Conservation (phyloP, 2,329 filamentous ascomycete genomes). For the Tolypocladium capitatum region DNA sequence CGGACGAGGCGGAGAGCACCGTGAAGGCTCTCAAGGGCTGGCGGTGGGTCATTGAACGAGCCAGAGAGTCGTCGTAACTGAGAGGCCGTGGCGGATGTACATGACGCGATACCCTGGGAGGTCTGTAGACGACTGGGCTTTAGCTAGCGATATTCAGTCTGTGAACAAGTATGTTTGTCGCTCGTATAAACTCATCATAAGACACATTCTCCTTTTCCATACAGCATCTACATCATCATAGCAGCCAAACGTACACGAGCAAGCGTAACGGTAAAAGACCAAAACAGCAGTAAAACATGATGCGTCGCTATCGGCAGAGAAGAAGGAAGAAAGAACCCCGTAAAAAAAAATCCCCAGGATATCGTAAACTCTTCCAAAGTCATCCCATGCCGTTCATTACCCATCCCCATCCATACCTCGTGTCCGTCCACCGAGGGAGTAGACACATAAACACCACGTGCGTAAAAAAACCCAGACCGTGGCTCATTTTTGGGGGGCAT, state of each 20-base stretch:
- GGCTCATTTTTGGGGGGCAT: no score
- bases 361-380: background rate
- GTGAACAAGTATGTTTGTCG: background rate
- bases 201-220: background rate
- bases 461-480: background rate
- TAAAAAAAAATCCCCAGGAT: background rate
- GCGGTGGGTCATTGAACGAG: constrained; percentile 9
- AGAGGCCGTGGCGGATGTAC: background rate
- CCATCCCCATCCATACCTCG: background rate
- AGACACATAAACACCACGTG: background rate
- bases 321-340: background rate
- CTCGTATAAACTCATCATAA: background rate
- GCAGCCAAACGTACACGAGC: background rate
- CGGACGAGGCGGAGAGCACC: constrained; percentile 7
- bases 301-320: background rate
- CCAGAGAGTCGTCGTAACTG: no score
- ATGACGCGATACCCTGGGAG: background rate
- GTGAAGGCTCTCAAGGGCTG: constrained; percentile 10
- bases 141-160: background rate
- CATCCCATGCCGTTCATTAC: background rate
- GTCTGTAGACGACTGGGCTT: background rate
- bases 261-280: background rate
- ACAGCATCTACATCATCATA: background rate
- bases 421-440: background rate
- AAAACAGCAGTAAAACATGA: background rate